Base-by-base conservation (phyloP, 257 asterid genomes). In the Leptodermis oblonga region DNA sequence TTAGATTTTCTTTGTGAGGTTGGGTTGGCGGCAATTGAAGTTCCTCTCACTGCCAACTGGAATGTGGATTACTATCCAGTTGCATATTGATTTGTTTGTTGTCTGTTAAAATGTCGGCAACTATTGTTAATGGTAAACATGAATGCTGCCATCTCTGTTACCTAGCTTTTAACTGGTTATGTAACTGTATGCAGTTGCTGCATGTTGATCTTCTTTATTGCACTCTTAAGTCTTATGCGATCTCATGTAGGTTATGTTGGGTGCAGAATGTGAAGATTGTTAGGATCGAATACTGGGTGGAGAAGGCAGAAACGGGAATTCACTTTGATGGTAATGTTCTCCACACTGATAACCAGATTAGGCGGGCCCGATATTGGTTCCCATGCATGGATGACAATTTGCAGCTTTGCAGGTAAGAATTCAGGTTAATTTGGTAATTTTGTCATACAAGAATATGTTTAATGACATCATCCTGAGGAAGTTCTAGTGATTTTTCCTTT, bases 301-400 rank as follows among this genome's bases (percentile, higher is more conserved):
- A 94, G 87, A 94, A 91, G 82, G 92, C 97, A 69, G 99, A 89
- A 74, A 91, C 99, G 6, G 99, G 99, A 70, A 83, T 94, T 72
- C 99, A 94, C 80, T 88, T 89, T 79, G 77, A 84, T 70, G 85
- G 80, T 45, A 77, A 84, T 67, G 96, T 94, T 82, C 76, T 94
- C 73, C 96, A 91, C 74, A 91, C 97, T 26, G 85, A 94, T 79
- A 89, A 86, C 82, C 99, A 94, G 83, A 85, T 91, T 77, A 82
- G 98, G 86, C 97, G 97, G 45, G 96, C 99, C n/a, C 84, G 99
- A 62, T 94, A 97, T 78, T 94, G 97, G 97, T 94, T 94, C 79
- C 99, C 99, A 65, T 94, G 99, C 84, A 81, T 94, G 92, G 99
- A 94, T 73, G 97, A 94, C 83, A 84, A 76, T 82, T 76, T 83